These are phyloP conservation scores for Rubus idaeus DNA, from an alignment of 306 rosid species.

Conservation along the genomic window DNA sequence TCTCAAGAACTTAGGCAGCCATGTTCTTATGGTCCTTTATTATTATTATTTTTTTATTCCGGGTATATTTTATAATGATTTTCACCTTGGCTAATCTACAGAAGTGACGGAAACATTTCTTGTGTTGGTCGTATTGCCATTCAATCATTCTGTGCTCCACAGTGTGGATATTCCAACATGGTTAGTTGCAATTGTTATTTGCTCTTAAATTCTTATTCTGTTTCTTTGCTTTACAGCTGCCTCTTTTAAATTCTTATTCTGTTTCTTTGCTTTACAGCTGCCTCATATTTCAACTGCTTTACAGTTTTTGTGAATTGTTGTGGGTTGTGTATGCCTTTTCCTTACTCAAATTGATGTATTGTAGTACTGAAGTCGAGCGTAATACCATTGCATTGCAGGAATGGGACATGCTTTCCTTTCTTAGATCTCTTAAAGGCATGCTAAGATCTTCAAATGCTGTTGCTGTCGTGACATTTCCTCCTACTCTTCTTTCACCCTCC, in stretches of 20 bases:
- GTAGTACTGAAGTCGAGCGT: too few species aligned
- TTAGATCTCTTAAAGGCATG: conserved; percentile 67
- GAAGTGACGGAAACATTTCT: conserved; percentile 46
- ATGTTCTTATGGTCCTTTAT: neutral
- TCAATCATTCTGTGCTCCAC: conserved; percentile 87
- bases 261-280: neutral
- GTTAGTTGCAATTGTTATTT: conserved; percentile 40
- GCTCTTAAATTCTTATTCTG: too few species aligned
- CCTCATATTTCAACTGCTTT: neutral
- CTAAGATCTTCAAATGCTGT: conserved; percentile 68
- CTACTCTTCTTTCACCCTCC: too few species aligned
- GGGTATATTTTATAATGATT: neutral
- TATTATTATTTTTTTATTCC: too few species aligned
- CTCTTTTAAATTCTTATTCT: conserved; percentile 1
- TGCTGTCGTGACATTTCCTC: too few species aligned
- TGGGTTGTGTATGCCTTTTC: neutral
- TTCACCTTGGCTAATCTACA: conserved; percentile 26
- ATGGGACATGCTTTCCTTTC: conserved; percentile 83
- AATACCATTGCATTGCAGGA: conserved; percentile 43
- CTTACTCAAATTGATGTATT: neutral
- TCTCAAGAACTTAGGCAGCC: neutral
- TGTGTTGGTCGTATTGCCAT: conserved; percentile 72
- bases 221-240: too few species aligned
- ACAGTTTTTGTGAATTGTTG: conserved; percentile 1
- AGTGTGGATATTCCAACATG: conserved; percentile 63